Conservation (phyloP, 2,329 filamentous ascomycete species). For the Diaporthe sp. region DNA sequence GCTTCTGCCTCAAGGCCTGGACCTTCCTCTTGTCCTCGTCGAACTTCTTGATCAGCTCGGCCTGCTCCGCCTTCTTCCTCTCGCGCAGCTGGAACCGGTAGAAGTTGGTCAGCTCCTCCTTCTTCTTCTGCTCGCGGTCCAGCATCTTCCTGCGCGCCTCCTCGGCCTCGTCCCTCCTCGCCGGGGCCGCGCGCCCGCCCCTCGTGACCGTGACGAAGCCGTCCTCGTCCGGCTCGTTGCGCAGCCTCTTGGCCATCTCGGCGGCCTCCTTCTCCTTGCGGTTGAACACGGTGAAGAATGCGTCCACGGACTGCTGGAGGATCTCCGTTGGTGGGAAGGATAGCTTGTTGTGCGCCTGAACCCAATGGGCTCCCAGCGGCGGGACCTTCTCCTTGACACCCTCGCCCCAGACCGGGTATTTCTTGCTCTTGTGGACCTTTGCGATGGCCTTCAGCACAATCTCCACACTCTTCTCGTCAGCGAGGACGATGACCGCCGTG, state of each 20-base stretch:
- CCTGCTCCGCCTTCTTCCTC: slow-evolving; percentile 81
- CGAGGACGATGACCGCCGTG: slow-evolving; percentile 85
- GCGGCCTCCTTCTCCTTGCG: slow-evolving; percentile 75
- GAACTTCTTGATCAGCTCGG: slow-evolving; percentile 77
- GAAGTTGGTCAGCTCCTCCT: slow-evolving; percentile 77
- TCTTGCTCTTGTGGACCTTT: slow-evolving; percentile 71
- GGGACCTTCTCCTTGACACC: slow-evolving; percentile 70
- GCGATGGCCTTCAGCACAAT: slow-evolving; percentile 81
- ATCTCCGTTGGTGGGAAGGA: slow-evolving; percentile 76
- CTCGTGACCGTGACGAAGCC: slow-evolving; percentile 94
- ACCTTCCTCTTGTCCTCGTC: slow-evolving; percentile 83
- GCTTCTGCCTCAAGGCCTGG: slow-evolving; percentile 76
- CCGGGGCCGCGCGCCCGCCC: slow-evolving; percentile 81
- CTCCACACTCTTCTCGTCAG: slow-evolving; percentile 84
- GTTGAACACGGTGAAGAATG: slow-evolving; percentile 88
- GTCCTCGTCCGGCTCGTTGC: slow-evolving; percentile 90
- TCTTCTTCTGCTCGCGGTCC: slow-evolving; percentile 74
- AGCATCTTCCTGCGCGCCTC: slow-evolving; percentile 70
- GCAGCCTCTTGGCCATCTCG: slow-evolving; percentile 73
- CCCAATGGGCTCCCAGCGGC: slow-evolving; percentile 68
- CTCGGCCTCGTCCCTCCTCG: slow-evolving; percentile 78
- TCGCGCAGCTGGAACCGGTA: slow-evolving; percentile 88
- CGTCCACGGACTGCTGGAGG: slow-evolving; percentile 83
- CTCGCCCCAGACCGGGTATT: slow-evolving; percentile 77
- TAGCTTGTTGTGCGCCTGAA: slow-evolving; percentile 77